Evolutionary conservation across 495 filamentous ascomycete species (phyloP).

Genomic region (Xylaria acuta): DNA sequence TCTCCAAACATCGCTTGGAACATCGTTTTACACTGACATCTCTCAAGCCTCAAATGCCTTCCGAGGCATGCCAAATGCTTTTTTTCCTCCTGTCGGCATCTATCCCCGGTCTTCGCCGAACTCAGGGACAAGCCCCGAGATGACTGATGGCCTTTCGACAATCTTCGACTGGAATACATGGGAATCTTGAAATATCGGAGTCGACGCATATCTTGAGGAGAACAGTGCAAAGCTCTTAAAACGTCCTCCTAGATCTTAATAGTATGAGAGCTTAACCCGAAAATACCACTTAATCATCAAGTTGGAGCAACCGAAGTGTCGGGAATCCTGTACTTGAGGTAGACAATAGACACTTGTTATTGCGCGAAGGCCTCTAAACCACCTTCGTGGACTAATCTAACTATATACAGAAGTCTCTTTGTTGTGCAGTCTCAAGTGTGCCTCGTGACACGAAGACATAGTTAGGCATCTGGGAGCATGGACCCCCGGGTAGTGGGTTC

Average conservation of each 20-base stretch:
- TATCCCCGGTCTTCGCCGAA: not conserved
- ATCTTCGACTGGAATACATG: constrained; percentile 4
- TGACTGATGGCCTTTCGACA: not conserved
- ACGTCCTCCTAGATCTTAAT: not conserved
- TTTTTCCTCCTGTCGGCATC: not conserved
- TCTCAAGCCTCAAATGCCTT: not conserved
- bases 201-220: not conserved
- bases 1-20: not conserved
- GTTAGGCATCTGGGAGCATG: not conserved
- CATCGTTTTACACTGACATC: not conserved
- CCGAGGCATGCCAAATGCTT: not conserved
- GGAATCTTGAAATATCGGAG: not conserved
- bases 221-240: not conserved
- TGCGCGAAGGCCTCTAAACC: no score
- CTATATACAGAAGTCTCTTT: no score
- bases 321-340: no score
- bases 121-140: not conserved
- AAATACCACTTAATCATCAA: not conserved
- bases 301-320: not conserved
- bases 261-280: not conserved
- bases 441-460: not conserved
- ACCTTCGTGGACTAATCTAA: no score
- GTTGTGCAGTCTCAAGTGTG: no score
- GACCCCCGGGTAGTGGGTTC: not conserved
- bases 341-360: no score